phyloP scores from a whole-genome alignment of 2,329 filamentous ascomycete genomes.

The Zelopaecilomyces penicillatus region DNA sequence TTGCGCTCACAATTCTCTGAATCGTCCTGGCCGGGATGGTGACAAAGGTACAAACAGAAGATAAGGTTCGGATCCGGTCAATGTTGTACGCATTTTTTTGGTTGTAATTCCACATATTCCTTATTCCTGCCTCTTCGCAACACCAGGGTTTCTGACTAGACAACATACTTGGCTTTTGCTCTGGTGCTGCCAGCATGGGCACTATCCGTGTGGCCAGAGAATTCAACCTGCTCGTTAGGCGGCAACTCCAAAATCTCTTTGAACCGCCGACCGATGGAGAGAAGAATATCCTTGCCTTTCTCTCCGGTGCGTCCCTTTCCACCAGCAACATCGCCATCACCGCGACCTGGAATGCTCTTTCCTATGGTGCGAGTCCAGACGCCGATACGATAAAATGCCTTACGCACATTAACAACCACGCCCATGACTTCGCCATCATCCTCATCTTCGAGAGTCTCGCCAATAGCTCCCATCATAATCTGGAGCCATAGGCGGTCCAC shows the following conservation, averaged over 20 bases:
- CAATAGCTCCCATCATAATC: conserved; percentile 92
- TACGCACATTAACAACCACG: conserved; percentile 96
- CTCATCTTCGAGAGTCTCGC: conserved; percentile 93
- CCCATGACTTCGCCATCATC: conserved; percentile 97
- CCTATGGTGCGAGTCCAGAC: conserved; percentile 95
- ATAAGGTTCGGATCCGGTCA: neutral
- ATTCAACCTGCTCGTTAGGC: conserved; percentile 72
- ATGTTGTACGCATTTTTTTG: conserved; percentile 9
- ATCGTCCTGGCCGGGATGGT: too few relatives aligned
- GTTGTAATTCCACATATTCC: conserved; percentile 14
- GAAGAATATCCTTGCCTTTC: conserved; percentile 77
- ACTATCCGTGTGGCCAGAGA: conserved; percentile 92
- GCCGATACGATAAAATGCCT: conserved; percentile 95
- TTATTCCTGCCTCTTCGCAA: conserved; percentile 8
- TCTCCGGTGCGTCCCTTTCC: conserved; percentile 70
- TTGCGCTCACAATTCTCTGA: too few relatives aligned
- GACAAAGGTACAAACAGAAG: neutral
- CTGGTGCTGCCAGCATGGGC: conserved; percentile 89
- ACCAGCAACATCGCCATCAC: conserved; percentile 62
- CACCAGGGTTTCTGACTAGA: conserved; percentile 41
- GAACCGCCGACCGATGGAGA: conserved; percentile 80
- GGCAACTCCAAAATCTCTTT: conserved; percentile 84
- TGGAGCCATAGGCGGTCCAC: conserved; percentile 96
- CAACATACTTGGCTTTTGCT: conserved; percentile 87
- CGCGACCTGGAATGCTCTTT: conserved; percentile 69